Base-by-base conservation (phyloP, 768 basidiomycete genomes). In the Thelephora aurantiotincta region DNA sequence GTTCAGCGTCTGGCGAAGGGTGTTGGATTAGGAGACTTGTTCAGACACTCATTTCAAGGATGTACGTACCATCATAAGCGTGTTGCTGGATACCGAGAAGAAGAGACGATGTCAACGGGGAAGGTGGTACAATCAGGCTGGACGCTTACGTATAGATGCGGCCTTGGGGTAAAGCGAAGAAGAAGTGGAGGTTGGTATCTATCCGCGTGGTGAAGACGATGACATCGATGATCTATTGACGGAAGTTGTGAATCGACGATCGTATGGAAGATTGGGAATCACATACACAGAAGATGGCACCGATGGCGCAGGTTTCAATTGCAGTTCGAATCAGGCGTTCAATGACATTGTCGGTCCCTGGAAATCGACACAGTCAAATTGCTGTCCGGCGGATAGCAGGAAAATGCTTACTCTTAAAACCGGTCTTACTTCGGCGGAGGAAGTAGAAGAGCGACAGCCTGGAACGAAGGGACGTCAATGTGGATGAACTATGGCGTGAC, bases 271-370 rank as follows among this genome's bases (percentile, higher is more conserved):
- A 13, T 5, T 13, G 18, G 34, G 23, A 42, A 11, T 34, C n/a
- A 56, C 61, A 51, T 48, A 62, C 63, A 43, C 63, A 62, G 35
- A 64, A 64, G 36, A 61, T 57, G 2, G 57, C 55, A 5, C 60
- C 63, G 13, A 64, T 49, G 6, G 60, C 57, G 4, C 61, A 61
- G 20, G 59, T 62, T 48, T 64, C 63, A 26, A 62, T 50, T 4
- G 63, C 59, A 2, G 55, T 53, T 11, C 53, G 54, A 23, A 62
- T 62, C 22, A 62, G 45, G 6, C 59, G 55, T 20, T 54, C 51
- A 12, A 64, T 62, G 26, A 64, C 59, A 33, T 56, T 51, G 43
- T 63, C 61, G 37, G 61, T 60, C 19, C 59, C 46, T 47, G 16
- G 11, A 4, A 41, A 14, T 16, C 14, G 6, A 6, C 2, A 11